Evolutionary conservation across 1,139 yeast species (phyloP).

Genomic region (Suhomyces coccinellae): DNA sequence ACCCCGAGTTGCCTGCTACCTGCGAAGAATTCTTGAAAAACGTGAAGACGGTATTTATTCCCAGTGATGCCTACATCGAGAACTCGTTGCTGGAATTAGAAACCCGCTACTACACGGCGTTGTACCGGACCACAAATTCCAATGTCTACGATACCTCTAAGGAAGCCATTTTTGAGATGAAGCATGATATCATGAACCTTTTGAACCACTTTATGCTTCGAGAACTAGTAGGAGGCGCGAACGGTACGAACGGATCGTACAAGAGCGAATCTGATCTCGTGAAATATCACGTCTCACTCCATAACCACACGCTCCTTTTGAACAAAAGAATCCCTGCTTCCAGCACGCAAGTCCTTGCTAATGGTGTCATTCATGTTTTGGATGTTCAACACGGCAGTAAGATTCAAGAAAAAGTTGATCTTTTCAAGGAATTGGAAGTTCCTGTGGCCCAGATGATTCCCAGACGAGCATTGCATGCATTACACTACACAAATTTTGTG

Average conservation of each 20-base stretch:
- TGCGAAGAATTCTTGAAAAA: constrained; percentile 33
- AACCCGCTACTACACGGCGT: constrained; percentile 32
- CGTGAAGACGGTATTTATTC: constrained; percentile 36
- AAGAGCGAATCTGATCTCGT: constrained; percentile 4
- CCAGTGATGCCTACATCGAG: constrained; percentile 32
- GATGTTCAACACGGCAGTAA: constrained; percentile 14
- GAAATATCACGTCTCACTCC: constrained; percentile 12
- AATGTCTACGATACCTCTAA: constrained; percentile 27
- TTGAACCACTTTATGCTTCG: constrained; percentile 30
- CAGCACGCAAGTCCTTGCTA: constrained; percentile 49
- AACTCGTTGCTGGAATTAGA: constrained; percentile 30
- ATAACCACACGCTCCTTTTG: constrained; percentile 11
- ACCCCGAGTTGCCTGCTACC: constrained; percentile 20
- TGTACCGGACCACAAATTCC: constrained; percentile 24
- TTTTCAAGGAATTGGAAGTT: constrained; percentile 33
- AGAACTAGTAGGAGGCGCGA: constrained; percentile 33
- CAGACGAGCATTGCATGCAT: constrained; percentile 68
- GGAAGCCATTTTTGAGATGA: constrained; percentile 35
- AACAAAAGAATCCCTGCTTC: constrained; percentile 23
- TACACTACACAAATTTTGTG: constrained; percentile 67
- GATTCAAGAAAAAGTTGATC: constrained; percentile 17
- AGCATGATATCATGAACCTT: constrained; percentile 29
- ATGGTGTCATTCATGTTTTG: constrained; percentile 67
- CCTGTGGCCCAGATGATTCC: constrained; percentile 55
- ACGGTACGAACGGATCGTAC: constrained; percentile 25